A percentile compares a stretch with the other conserved stretches of the same genome.
Conservation (phyloP, 2,329 filamentous ascomycete genomes). For the Monosporascus sp. region DNA sequence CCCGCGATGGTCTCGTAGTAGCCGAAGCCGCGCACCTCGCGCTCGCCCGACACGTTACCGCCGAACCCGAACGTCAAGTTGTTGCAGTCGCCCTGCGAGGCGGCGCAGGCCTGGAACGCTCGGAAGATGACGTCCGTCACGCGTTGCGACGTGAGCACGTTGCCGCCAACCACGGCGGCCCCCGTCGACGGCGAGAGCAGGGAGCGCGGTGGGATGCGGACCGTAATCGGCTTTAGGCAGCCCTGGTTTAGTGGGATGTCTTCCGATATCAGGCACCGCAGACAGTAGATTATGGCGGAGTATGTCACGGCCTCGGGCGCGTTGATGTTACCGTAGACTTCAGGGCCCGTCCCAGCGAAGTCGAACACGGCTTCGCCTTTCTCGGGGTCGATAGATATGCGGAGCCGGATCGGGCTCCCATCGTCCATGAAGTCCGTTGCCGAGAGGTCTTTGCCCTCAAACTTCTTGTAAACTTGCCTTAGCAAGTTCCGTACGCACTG, state of each 20-base stretch:
- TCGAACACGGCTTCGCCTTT: conserved; percentile 72
- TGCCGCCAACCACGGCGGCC: conserved; percentile 72
- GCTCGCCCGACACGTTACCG: conserved; percentile 50
- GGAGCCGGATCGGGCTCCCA: conserved; percentile 65
- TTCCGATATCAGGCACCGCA: conserved; percentile 67
- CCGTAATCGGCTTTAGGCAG: conserved; percentile 65
- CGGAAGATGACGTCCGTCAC: conserved; percentile 74
- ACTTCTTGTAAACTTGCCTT: conserved; percentile 61
- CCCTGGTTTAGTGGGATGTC: conserved; percentile 77
- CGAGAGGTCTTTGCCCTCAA: conserved; percentile 61
- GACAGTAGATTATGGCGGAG: conserved; percentile 73
- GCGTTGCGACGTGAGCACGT: conserved; percentile 68
- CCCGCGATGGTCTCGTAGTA: conserved; percentile 78
- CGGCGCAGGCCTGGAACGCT: conserved; percentile 69
- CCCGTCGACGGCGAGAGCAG: conserved; percentile 67
- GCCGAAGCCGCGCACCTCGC: conserved; percentile 62
- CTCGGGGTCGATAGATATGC: conserved; percentile 63
- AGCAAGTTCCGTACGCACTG: conserved; percentile 63
- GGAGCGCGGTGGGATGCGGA: conserved; percentile 61
- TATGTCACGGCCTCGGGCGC: conserved; percentile 73
- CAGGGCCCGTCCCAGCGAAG: conserved; percentile 67
- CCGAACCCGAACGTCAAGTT: conserved; percentile 76
- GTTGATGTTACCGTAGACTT: conserved; percentile 71
- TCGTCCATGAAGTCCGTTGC: conserved; percentile 76
- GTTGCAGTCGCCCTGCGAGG: conserved; percentile 70